Evolutionary conservation across 2,329 filamentous ascomycete genomes (phyloP).

Genomic region (Neopestalotiopsis rosae): DNA sequence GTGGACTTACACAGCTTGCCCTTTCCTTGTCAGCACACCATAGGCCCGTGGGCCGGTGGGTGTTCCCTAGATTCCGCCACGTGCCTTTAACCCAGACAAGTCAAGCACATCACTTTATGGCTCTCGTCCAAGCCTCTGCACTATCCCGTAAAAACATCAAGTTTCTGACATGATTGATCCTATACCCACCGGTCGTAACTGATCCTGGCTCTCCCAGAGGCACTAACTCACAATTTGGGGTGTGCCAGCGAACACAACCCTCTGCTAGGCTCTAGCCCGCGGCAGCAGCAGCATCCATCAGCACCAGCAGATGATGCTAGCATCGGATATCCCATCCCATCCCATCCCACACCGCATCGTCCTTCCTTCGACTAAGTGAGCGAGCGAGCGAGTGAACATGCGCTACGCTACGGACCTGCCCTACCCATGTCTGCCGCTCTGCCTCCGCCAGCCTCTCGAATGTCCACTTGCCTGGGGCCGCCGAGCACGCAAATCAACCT

Average conservation of each 20-base stretch:
- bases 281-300: not conserved
- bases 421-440: slow-evolving; percentile 1
- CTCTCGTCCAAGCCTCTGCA: slow-evolving; percentile 6
- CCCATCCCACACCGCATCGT: slow-evolving; percentile 5
- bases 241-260: not conserved
- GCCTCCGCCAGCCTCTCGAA: not conserved
- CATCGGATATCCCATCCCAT: not conserved
- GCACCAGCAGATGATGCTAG: not conserved
- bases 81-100: slow-evolving; percentile 7
- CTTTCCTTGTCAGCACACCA: not conserved
- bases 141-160: slow-evolving; percentile 7
- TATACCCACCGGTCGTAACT: slow-evolving; percentile 11
- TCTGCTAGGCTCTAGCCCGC: not conserved
- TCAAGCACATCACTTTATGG: slow-evolving; percentile 9
- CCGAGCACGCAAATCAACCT: not conserved
- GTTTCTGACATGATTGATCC: slow-evolving; percentile 11
- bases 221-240: slow-evolving; percentile 4
- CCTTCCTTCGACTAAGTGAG: not conserved
- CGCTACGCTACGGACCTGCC: not conserved
- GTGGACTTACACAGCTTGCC: not conserved
- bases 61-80: slow-evolving; percentile 13
- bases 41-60: not conserved
- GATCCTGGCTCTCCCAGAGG: not conserved
- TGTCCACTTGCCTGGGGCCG: not conserved
- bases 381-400: not conserved